These are phyloP conservation scores for Tolypocladium tropicale DNA, from an alignment of 2,329 filamentous ascomycete species.

Conservation along the genomic window DNA sequence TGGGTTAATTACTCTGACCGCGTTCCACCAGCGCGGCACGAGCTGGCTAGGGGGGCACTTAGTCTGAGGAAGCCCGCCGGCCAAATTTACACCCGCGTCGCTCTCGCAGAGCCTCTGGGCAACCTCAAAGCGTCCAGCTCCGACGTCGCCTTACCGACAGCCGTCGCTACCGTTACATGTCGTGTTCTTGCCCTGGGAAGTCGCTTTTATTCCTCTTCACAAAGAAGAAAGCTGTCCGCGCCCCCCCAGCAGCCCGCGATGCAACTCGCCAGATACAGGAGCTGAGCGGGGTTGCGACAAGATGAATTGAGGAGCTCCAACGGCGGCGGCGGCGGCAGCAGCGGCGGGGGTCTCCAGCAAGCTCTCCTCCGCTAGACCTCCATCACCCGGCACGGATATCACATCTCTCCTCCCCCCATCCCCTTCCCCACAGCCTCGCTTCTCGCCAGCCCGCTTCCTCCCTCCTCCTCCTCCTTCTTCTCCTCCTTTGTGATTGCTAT, in stretches of 20 bases:
- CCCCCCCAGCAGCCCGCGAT: background rate
- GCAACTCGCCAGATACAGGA: slow-evolving; percentile 2
- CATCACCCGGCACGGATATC: background rate
- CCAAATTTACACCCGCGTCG: background rate
- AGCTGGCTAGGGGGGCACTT: background rate
- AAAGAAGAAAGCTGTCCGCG: background rate
- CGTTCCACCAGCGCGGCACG: too few relatives aligned
- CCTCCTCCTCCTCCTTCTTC: background rate
- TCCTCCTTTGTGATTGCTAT: background rate
- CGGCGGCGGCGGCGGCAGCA: background rate
- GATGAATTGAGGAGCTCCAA: background rate
- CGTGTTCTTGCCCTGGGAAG: background rate
- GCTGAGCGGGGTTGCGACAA: background rate
- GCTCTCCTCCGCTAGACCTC: background rate
- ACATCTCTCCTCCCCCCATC: background rate
- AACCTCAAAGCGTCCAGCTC: background rate
- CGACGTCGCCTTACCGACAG: background rate
- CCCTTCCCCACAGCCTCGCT: background rate
- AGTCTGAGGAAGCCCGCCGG: background rate
- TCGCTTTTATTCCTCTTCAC: background rate
- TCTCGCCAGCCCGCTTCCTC: background rate
- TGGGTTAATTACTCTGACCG: too few relatives aligned
- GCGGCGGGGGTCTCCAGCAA: background rate
- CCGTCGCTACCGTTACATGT: background rate
- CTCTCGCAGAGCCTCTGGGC: background rate